A percentile compares a stretch with the other conserved stretches of the same genome.
phyloP scores from a whole-genome alignment of 257 asterid species.

The Catharanthus roseus region DNA sequence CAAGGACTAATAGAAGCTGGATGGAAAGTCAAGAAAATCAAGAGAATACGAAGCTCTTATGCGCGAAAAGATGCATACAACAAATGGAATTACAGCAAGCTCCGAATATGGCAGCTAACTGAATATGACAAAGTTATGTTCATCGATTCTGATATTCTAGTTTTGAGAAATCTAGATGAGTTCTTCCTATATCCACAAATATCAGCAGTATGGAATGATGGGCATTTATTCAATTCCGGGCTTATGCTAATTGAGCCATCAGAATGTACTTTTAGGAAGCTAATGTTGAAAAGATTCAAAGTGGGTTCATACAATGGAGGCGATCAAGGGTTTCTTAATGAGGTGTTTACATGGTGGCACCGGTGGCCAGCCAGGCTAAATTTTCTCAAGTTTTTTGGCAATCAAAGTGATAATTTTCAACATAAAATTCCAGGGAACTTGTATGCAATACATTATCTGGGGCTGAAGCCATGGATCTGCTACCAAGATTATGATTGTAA shows the following conservation, averaged over 20 bases:
- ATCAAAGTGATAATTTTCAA: slow-evolving; percentile 10
- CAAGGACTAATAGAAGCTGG: slow-evolving; percentile 30
- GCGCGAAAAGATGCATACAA: slow-evolving; percentile 46
- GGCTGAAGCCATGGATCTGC: slow-evolving; percentile 92
- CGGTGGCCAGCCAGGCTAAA: slow-evolving; percentile 50
- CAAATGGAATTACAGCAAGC: slow-evolving; percentile 88
- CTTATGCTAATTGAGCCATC: slow-evolving; percentile 80
- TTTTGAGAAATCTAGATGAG: slow-evolving; percentile 34
- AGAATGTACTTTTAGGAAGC: slow-evolving; percentile 44
- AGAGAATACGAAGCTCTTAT: slow-evolving; percentile 34
- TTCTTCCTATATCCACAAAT: slow-evolving; percentile 64
- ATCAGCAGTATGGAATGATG: slow-evolving; percentile 59
- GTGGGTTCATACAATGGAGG: slow-evolving; percentile 76
- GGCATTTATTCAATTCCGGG: slow-evolving; percentile 72
- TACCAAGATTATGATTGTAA: slow-evolving; percentile 56
- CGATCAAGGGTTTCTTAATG: slow-evolving; percentile 80
- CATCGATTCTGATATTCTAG: slow-evolving; percentile 24
- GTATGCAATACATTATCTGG: slow-evolving; percentile 66
- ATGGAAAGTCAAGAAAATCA: slow-evolving; percentile 32
- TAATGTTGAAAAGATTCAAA: slow-evolving; percentile 40
- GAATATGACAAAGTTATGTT: slow-evolving; percentile 60
- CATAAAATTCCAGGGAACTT: slow-evolving; percentile 33
- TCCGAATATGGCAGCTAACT: slow-evolving; percentile 66
- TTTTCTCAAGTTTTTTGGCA: slow-evolving; percentile 49
- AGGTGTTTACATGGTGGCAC: slow-evolving; percentile 84